Evolutionary conservation across 805 yeast genomes (phyloP).

Genomic region (Clavispora santaluciae): DNA sequence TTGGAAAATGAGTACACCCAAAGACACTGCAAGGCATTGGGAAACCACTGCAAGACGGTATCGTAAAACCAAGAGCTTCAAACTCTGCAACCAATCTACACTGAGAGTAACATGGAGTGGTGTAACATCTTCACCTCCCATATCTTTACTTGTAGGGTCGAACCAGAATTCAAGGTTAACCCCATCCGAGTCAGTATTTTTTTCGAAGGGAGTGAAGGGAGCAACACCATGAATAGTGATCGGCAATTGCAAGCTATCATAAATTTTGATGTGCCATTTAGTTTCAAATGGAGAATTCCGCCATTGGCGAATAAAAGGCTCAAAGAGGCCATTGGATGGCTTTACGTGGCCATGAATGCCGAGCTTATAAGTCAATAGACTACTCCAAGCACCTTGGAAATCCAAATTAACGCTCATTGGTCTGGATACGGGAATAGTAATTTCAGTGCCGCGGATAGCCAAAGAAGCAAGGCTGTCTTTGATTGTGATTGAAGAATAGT

Average conservation of each 20-base stretch:
- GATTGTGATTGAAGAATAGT: background rate
- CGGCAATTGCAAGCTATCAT: constrained; percentile 23
- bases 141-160: constrained; percentile 27
- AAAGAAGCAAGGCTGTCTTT: constrained; percentile 29
- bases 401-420: constrained; percentile 45
- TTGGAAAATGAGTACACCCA: constrained; percentile 53
- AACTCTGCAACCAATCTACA: constrained; percentile 54
- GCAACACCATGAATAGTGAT: constrained; percentile 59
- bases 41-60: constrained; percentile 73
- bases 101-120: constrained; percentile 35
- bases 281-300: constrained; percentile 63
- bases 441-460: constrained; percentile 33
- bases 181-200: constrained; percentile 14
- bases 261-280: constrained; percentile 67
- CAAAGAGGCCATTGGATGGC: constrained; percentile 25
- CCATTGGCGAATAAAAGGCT: constrained; percentile 68
- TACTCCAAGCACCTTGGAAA: constrained; percentile 57
- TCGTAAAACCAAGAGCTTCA: constrained; percentile 66
- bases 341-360: constrained; percentile 14
- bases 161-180: constrained; percentile 41
- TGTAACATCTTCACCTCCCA: constrained; percentile 11
- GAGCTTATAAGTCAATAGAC: constrained; percentile 51
- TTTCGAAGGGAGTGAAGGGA: constrained; percentile 57
- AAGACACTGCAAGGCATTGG: constrained; percentile 58
- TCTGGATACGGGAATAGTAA: constrained; percentile 39